Percentiles rank a stretch among this genome's conserved stretches.
Evolutionary conservation across 345 rosid species (phyloP).

Genomic region (Salix purpurea): DNA sequence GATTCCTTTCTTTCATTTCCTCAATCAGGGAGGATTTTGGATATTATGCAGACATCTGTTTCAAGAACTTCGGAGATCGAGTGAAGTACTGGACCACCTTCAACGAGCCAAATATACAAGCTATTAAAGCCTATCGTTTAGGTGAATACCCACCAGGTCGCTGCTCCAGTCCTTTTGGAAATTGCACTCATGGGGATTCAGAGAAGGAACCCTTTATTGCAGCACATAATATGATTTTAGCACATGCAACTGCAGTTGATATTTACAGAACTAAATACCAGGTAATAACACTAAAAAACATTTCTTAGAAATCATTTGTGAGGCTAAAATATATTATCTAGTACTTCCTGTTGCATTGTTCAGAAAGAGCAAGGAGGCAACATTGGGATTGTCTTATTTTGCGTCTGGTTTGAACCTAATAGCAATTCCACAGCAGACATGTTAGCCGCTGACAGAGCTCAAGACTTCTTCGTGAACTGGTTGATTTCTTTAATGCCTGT

Average conservation of each 20-base stretch:
- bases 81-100: conserved; percentile 23
- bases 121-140: neutral
- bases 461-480: conserved; percentile 17
- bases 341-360: neutral
- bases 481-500: neutral
- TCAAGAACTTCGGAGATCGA: conserved; percentile 18
- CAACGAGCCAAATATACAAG: conserved; percentile 21
- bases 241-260: conserved; percentile 19
- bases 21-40: conserved; percentile 20
- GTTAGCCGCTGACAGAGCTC: conserved; percentile 15
- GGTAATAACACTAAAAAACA: neutral
- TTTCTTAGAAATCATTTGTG: too few relatives aligned
- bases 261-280: conserved; percentile 22
- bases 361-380: conserved; percentile 18
- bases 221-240: conserved; percentile 20
- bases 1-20: neutral
- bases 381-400: conserved; percentile 16
- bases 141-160: conserved; percentile 21
- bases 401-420: conserved; percentile 12
- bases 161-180: conserved; percentile 18
- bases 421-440: conserved; percentile 18
- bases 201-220: conserved; percentile 21
- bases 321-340: neutral
- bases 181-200: conserved; percentile 16
- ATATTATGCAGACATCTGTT: conserved; percentile 18